Base-by-base conservation (phyloP, 2,329 filamentous ascomycete species). In the Colletotrichum chlorophyti region DNA sequence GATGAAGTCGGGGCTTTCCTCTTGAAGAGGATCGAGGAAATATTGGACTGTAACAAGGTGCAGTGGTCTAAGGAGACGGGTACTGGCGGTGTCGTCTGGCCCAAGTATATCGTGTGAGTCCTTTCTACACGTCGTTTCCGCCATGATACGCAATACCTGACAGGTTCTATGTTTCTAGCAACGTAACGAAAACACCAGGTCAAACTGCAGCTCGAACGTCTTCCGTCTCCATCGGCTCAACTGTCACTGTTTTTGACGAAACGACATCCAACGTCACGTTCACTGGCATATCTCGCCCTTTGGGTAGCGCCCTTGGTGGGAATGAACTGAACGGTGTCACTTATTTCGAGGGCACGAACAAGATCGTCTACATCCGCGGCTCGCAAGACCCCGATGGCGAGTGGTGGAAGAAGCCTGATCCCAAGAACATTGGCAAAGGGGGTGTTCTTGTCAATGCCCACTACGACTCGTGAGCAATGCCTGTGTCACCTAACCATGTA, bases 371-470 rank as follows among this genome's bases (percentile, higher is more conserved):
- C 68, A 90, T 99, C 58, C 88, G 91, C 41, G 95, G 95, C 27
- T 85, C 82, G 32, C 85, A 93, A 49, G 91, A 94, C 64, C 84
- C 88, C 23, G 77, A 83, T 26, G 87, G 87, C 8, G 80, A 85
- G 38, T 96, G 91, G 90, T 96, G 90, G 91, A 79, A 81, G 29
- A 65, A 68, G 31, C 73, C 74, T 32, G 73, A 72, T 37, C 73
- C 76, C 62, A 74, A 76, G 60, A 79, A 80, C 19, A 80, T 81
- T 61, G 82, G 83, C 8, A 85, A 85, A 60, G 90, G 91, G 15
- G 91, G 93, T 27, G 92, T 97, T 15, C 82, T 99, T 40, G 90
- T 98, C 65, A 98, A 97, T 71, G 93, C 94, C 15, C 95, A 98
- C 70, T 97, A 95, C 69, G 95, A 97, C 74, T 85, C 83, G 81